Evolutionary conservation across 139 green algal species (phyloP).

Genomic region (Picochlorum sp.): DNA sequence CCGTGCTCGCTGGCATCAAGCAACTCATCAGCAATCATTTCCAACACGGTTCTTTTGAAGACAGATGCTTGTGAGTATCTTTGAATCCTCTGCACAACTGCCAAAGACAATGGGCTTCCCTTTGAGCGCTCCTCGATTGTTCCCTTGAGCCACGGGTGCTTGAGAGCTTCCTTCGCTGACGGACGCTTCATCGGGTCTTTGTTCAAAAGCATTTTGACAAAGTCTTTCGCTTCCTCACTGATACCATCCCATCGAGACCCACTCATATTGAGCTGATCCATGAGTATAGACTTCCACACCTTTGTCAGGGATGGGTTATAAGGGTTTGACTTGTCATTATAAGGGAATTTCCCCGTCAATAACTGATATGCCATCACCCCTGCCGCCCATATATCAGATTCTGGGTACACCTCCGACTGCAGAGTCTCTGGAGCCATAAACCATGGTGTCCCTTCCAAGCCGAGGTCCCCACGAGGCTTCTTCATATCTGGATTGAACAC

Average conservation of each 20-base stretch:
- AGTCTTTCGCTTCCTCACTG: slow-evolving; percentile 67
- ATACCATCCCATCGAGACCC: slow-evolving; percentile 53
- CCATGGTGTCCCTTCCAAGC: slow-evolving; percentile 86
- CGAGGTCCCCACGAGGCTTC: slow-evolving; percentile 68
- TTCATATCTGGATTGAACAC: slow-evolving; percentile 68
- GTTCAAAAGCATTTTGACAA: slow-evolving; percentile 64
- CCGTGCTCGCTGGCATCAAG: slow-evolving; percentile 18
- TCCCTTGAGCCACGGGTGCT: slow-evolving; percentile 64
- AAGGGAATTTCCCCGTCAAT: slow-evolving; percentile 67
- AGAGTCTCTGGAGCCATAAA: slow-evolving; percentile 78
- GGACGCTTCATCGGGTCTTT: slow-evolving; percentile 57
- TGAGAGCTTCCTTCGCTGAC: slow-evolving; percentile 58
- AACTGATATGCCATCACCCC: slow-evolving; percentile 87
- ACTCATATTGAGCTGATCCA: slow-evolving; percentile 52
- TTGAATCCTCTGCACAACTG: slow-evolving; percentile 69
- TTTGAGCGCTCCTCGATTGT: slow-evolving; percentile 32
- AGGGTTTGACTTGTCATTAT: slow-evolving; percentile 69
- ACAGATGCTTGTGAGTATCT: slow-evolving; percentile 52
- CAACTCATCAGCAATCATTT: slow-evolving; percentile 83
- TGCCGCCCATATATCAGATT: slow-evolving; percentile 76
- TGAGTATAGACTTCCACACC: slow-evolving; percentile 69
- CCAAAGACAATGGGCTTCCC: slow-evolving; percentile 39
- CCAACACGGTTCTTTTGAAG: slow-evolving; percentile 76
- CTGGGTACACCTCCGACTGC: slow-evolving; percentile 52
- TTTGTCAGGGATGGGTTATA: slow-evolving; percentile 58